Conservation (phyloP, 2,329 filamentous ascomycete species). For the Microcyclosporella mali region DNA sequence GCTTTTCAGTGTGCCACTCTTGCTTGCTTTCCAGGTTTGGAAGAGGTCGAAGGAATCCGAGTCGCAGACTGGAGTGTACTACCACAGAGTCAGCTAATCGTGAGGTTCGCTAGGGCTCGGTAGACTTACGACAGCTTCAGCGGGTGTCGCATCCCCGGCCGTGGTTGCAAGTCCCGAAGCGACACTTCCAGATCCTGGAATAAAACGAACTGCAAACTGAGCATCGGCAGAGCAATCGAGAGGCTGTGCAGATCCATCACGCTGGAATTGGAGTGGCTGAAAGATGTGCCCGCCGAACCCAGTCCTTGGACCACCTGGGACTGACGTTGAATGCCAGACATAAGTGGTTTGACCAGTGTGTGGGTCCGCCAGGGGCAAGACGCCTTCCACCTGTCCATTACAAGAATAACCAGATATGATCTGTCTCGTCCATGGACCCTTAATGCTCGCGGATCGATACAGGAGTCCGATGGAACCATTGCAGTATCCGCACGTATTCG, state of each 20-base stretch:
- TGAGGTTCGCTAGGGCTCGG: background rate
- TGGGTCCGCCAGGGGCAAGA: constrained; percentile 16
- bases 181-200: constrained; percentile 7
- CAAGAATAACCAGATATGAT: constrained; percentile 22
- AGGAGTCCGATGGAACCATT: constrained; percentile 20
- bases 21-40: constrained; percentile 19
- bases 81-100: background rate
- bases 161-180: constrained; percentile 10
- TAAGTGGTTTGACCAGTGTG: constrained; percentile 8
- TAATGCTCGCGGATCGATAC: constrained; percentile 16
- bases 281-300: constrained; percentile 22
- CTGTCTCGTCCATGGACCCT: constrained; percentile 23
- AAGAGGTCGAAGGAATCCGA: constrained; percentile 20
- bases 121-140: constrained; percentile 14
- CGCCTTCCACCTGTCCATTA: constrained; percentile 21
- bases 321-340: constrained; percentile 21
- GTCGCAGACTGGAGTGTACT: constrained; percentile 21
- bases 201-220: constrained; percentile 14
- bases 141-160: constrained; percentile 13
- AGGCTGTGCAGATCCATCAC: constrained; percentile 16
- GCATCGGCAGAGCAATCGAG: constrained; percentile 18
- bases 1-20: constrained; percentile 14
- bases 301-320: constrained; percentile 17
- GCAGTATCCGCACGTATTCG: constrained; percentile 24
- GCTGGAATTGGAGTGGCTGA: constrained; percentile 18